Conservation (phyloP, 106 monocot species). For the Hemerocallis citrina region DNA sequence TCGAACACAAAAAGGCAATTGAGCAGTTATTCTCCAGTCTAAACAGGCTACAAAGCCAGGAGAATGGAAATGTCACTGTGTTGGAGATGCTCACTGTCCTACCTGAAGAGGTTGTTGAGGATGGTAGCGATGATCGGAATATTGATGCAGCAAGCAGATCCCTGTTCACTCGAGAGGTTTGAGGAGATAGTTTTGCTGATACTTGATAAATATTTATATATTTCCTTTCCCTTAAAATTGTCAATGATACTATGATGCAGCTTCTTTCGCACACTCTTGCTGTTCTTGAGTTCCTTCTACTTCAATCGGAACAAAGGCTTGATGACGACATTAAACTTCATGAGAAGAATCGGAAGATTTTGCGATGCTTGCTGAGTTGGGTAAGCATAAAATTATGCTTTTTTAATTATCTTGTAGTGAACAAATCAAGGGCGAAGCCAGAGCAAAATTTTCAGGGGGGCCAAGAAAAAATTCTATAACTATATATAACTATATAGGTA, state of each 20-base stretch:
- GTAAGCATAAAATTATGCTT: conserved; percentile 3
- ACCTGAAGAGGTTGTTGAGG: conserved; percentile 83
- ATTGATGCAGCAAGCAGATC: conserved; percentile 43
- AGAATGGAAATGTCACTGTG: conserved; percentile 68
- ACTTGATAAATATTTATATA: too few species aligned
- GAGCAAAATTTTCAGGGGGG: too few species aligned
- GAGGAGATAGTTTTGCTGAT: background rate
- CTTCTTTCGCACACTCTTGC: conserved; percentile 73
- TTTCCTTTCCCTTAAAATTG: too few species aligned
- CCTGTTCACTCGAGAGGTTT: conserved; percentile 71
- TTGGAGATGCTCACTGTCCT: conserved; percentile 92
- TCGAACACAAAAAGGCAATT: conserved; percentile 67
- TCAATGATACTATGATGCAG: conserved; percentile 39
- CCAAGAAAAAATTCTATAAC: too few species aligned
- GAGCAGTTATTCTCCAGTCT: conserved; percentile 80
- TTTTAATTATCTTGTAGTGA: too few species aligned
- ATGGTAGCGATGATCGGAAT: conserved; percentile 42
- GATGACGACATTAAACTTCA: conserved; percentile 38
- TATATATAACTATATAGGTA: too few species aligned
- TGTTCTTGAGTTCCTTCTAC: conserved; percentile 74
- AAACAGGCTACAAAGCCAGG: conserved; percentile 57
- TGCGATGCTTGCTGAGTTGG: conserved; percentile 26
- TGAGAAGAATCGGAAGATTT: conserved; percentile 34
- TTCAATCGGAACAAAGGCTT: conserved; percentile 44
- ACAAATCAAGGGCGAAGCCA: too few species aligned